Conservation (phyloP, 2,329 filamentous ascomycete genomes). For the Elsinoe fawcettii region DNA sequence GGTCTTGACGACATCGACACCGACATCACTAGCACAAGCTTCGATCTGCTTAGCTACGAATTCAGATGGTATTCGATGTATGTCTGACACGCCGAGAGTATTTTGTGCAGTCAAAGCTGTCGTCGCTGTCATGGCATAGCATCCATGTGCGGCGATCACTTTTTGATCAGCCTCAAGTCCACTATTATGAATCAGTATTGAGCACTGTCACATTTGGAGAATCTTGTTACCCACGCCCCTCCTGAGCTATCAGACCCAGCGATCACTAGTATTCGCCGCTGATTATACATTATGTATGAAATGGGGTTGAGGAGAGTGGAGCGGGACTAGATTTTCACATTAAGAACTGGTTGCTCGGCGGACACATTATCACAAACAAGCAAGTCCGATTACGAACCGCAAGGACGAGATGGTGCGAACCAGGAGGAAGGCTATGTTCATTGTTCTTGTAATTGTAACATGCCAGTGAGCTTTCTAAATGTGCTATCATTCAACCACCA, state of each 20-base stretch:
- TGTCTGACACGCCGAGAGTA: slow-evolving; percentile 72
- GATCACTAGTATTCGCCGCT: slow-evolving; percentile 62
- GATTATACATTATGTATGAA: slow-evolving; percentile 12
- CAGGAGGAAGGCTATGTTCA: no score
- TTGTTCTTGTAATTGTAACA: no score
- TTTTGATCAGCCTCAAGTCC: slow-evolving; percentile 95
- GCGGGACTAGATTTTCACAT: background rate
- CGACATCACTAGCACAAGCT: slow-evolving; percentile 74
- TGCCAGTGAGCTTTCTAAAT: no score
- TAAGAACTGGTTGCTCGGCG: background rate
- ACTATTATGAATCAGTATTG: slow-evolving; percentile 39
- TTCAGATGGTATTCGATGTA: slow-evolving; percentile 67
- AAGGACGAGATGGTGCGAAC: no score
- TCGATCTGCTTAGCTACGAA: slow-evolving; percentile 84
- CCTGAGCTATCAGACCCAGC: slow-evolving; percentile 87
- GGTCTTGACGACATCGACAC: slow-evolving; percentile 84
- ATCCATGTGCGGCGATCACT: slow-evolving; percentile 82
- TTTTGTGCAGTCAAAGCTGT: slow-evolving; percentile 96
- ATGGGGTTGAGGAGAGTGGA: background rate
- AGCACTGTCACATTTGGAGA: slow-evolving; percentile 21
- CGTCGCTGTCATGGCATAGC: slow-evolving; percentile 93
- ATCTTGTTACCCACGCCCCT: slow-evolving; percentile 58
- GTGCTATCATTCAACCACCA: background rate
- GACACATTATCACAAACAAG: no score
- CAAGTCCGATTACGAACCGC: no score